Evolutionary conservation across 495 filamentous ascomycete species (phyloP).

Genomic region (Aspergillus panamensis): DNA sequence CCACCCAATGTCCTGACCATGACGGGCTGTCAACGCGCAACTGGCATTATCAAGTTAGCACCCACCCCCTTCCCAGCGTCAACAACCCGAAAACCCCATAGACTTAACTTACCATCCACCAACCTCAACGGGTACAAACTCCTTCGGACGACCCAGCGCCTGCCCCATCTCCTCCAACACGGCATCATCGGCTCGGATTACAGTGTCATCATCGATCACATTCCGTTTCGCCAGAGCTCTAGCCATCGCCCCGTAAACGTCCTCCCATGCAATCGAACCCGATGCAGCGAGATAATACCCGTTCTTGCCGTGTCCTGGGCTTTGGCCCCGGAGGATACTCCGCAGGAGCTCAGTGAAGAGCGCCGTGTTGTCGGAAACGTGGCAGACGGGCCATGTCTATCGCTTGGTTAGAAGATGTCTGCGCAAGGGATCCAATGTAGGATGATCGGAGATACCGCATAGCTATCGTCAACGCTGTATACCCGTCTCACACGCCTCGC

Average conservation of each 20-base stretch:
- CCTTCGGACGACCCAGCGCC: slow-evolving; percentile 27
- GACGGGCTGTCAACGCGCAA: slow-evolving; percentile 38
- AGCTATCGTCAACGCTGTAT: slow-evolving; percentile 33
- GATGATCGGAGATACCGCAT: slow-evolving; percentile 32
- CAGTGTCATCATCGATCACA: slow-evolving; percentile 30
- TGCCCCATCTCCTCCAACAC: slow-evolving; percentile 36
- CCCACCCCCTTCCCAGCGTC: not conserved
- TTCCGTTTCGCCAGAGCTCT: slow-evolving; percentile 35
- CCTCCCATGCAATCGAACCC: slow-evolving; percentile 45
- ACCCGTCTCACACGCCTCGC: slow-evolving; percentile 35
- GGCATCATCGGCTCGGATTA: slow-evolving; percentile 30
- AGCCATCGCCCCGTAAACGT: slow-evolving; percentile 43
- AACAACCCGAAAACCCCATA: not conserved
- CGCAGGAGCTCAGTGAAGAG: slow-evolving; percentile 44
- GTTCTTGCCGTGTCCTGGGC: slow-evolving; percentile 37
- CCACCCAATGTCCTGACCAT: slow-evolving; percentile 41
- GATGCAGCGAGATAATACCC: slow-evolving; percentile 50
- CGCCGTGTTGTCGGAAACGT: slow-evolving; percentile 40
- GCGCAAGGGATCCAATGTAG: not conserved
- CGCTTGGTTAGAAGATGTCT: not conserved
- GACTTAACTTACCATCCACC: slow-evolving; percentile 41
- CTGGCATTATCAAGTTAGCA: slow-evolving; percentile 14
- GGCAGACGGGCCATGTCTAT: slow-evolving; percentile 50
- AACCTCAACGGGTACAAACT: slow-evolving; percentile 34
- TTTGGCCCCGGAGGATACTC: slow-evolving; percentile 35